Percentiles rank a stretch among this genome's conserved stretches.
Evolutionary conservation across 2,329 filamentous ascomycete species (phyloP).

Genomic region (Pseudogymnoascus pannorum): DNA sequence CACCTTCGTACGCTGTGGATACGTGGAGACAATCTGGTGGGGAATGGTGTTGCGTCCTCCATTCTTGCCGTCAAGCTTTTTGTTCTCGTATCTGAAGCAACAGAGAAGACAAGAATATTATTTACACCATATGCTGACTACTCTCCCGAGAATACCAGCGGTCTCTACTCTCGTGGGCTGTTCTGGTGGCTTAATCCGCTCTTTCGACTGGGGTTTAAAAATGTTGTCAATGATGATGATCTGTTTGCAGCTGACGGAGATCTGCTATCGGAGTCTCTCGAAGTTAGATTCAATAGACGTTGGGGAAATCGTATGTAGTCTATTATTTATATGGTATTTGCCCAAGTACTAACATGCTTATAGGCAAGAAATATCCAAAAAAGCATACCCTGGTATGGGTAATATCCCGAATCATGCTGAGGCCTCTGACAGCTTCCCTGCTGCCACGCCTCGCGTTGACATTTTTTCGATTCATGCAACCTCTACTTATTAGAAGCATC

Average conservation of each 20-base stretch:
- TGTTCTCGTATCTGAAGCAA: slow-evolving; percentile 18
- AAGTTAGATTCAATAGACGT: slow-evolving; percentile 11
- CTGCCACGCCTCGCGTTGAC: slow-evolving; percentile 17
- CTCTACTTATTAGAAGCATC: slow-evolving; percentile 17
- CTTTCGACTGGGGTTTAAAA: slow-evolving; percentile 26
- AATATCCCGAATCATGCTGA: slow-evolving; percentile 13
- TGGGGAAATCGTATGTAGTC: slow-evolving; percentile 15
- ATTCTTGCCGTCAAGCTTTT: slow-evolving; percentile 17
- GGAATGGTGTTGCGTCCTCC: slow-evolving; percentile 11
- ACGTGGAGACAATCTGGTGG: neutral
- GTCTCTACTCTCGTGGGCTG: slow-evolving; percentile 28
- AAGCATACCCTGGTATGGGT: slow-evolving; percentile 17
- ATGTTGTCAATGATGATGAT: slow-evolving; percentile 25
- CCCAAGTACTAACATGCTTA: slow-evolving; percentile 8
- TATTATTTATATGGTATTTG: neutral
- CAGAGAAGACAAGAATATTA: slow-evolving; percentile 17
- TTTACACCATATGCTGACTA: slow-evolving; percentile 10
- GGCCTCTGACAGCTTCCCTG: slow-evolving; percentile 14
- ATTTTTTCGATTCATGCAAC: slow-evolving; percentile 21
- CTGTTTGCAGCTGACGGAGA: slow-evolving; percentile 19
- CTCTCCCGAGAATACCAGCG: slow-evolving; percentile 27
- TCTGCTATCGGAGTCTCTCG: slow-evolving; percentile 15
- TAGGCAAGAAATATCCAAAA: slow-evolving; percentile 13
- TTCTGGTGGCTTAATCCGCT: slow-evolving; percentile 32
- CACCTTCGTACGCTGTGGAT: slow-evolving; percentile 20